Evolutionary conservation across 306 rosid genomes (phyloP).

Genomic region (Benincasa hispida): DNA sequence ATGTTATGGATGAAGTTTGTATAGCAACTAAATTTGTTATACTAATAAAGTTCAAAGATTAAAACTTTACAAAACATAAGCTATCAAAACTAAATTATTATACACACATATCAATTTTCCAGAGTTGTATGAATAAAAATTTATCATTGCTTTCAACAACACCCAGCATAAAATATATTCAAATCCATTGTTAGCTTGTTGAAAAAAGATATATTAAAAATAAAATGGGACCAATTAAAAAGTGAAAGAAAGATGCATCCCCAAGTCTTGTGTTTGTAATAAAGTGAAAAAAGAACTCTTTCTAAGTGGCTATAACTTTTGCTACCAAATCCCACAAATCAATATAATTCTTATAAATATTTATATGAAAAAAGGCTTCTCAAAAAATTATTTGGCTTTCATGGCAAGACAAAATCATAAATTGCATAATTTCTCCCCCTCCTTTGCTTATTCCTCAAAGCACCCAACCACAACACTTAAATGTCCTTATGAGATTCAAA

Average conservation of each 20-base stretch:
- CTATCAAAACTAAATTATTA: too few species aligned
- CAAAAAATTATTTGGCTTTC: conserved; percentile 40
- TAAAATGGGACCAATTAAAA: not conserved
- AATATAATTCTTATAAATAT: not conserved
- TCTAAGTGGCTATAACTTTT: not conserved
- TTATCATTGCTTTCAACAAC: not conserved
- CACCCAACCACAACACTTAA: conserved; percentile 78
- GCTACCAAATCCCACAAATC: conserved; percentile 7
- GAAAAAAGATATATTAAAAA: not conserved
- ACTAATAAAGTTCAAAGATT: too few species aligned
- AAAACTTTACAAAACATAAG: too few species aligned
- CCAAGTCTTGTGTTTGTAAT: not conserved
- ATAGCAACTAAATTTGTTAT: too few species aligned
- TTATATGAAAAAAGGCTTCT: not conserved
- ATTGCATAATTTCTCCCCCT: conserved; percentile 30
- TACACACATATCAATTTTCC: too few species aligned
- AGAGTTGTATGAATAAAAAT: not conserved
- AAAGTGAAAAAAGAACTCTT: not conserved
- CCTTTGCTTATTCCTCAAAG: conserved; percentile 97
- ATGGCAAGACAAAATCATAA: conserved; percentile 60
- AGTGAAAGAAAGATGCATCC: not conserved
- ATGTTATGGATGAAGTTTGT: too few species aligned
- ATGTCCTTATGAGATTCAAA: conserved; percentile 10
- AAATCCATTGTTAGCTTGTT: not conserved
- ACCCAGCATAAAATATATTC: not conserved